phyloP scores from a whole-genome alignment of 2,329 filamentous ascomycete genomes.

The Aspergillus tamarii region DNA sequence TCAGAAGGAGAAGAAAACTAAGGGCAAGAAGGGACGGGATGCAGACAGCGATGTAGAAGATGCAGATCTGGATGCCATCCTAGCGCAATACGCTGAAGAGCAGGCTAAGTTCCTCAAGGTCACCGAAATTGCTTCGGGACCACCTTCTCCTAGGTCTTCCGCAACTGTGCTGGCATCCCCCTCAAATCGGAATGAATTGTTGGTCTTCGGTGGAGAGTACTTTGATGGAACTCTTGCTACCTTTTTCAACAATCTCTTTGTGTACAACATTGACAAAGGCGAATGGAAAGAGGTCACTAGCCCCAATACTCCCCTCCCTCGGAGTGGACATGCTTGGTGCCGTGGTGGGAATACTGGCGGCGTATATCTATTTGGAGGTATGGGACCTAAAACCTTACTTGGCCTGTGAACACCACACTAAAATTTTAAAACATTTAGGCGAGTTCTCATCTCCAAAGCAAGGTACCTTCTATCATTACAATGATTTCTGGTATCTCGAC shows the following conservation, averaged over 20 bases:
- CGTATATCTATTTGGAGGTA: conserved; percentile 85
- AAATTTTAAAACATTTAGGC: conserved; percentile 43
- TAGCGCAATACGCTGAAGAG: conserved; percentile 88
- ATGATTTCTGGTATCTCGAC: conserved; percentile 95
- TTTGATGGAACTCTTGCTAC: conserved; percentile 86
- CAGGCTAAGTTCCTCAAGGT: conserved; percentile 95
- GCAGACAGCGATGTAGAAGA: conserved; percentile 90
- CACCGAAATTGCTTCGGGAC: conserved; percentile 74
- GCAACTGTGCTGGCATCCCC: conserved; percentile 84
- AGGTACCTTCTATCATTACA: conserved; percentile 98
- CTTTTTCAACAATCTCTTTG: conserved; percentile 69
- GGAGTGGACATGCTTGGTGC: conserved; percentile 94
- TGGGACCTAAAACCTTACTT: conserved; percentile 7
- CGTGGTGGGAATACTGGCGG: conserved; percentile 81
- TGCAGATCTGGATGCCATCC: conserved; percentile 87
- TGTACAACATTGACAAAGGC: conserved; percentile 78
- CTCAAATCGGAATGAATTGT: conserved; percentile 80
- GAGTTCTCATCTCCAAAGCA: conserved; percentile 97
- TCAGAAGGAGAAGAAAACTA: conserved; percentile 77
- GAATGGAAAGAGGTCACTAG: conserved; percentile 90
- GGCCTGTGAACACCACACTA: too few relatives aligned
- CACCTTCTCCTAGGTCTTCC: conserved; percentile 78
- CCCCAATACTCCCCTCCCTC: conserved; percentile 86
- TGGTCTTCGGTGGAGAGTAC: conserved; percentile 93
- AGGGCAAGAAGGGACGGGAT: conserved; percentile 62